phyloP scores from a whole-genome alignment of 495 filamentous ascomycete genomes.

The Tuber magnatum region DNA sequence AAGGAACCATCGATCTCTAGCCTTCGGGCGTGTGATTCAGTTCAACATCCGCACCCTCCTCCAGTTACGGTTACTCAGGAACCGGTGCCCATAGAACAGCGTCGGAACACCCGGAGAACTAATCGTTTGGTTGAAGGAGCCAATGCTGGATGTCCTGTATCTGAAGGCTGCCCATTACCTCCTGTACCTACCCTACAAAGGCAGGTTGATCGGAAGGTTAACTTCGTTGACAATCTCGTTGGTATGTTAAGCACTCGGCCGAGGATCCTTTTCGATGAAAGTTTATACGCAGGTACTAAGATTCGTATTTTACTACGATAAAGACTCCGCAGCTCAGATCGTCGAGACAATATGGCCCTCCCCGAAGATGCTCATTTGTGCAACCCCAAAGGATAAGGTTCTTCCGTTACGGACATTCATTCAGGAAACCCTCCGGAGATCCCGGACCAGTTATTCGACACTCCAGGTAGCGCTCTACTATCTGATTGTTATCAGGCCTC shows the following conservation, averaged over 20 bases:
- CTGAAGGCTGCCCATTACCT: conserved; percentile 64
- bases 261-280: conserved; percentile 26
- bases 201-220: conserved; percentile 87
- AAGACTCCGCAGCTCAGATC: conserved; percentile 96
- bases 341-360: conserved; percentile 97
- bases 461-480: conserved; percentile 96
- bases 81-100: conserved; percentile 52
- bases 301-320: conserved; percentile 38
- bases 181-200: conserved; percentile 55
- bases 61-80: conserved; percentile 39
- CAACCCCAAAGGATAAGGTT: conserved; percentile 58
- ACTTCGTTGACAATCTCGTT: conserved; percentile 96
- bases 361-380: conserved; percentile 55
- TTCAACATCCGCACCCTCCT: conserved; percentile 41
- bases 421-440: conserved; percentile 90
- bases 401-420: conserved; percentile 91
- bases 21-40: conserved; percentile 11
- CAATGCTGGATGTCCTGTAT: conserved; percentile 46
- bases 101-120: conserved; percentile 77
- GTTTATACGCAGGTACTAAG: conserved; percentile 37
- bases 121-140: conserved; percentile 45
- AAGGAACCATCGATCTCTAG: conserved; percentile 22
- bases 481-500: conserved; percentile 83
- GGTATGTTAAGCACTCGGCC: conserved; percentile 61
- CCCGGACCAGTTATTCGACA: conserved; percentile 93